A percentile compares a stretch with the other conserved stretches of the same genome.
Conservation (phyloP, 2,329 filamentous ascomycete species). For the Phaeosphaeriaceae sp. region DNA sequence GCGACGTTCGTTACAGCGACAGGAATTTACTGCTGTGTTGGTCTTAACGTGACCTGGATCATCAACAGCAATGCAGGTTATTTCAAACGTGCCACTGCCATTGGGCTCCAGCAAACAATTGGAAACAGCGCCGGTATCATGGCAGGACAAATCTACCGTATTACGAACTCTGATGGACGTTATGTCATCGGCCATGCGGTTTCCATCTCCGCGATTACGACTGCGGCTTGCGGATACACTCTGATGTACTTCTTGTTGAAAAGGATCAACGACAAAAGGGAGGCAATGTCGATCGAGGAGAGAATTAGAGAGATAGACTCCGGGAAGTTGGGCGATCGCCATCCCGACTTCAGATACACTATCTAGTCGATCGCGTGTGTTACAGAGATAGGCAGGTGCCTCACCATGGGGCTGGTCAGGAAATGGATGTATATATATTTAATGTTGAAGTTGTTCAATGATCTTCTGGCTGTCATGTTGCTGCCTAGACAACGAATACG, state of each 20-base stretch:
- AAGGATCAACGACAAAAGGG: background rate
- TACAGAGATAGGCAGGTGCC: background rate
- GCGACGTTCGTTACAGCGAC: constrained; percentile 52
- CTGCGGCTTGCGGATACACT: background rate
- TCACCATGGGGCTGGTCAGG: background rate
- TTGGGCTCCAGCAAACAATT: constrained; percentile 32
- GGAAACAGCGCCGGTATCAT: constrained; percentile 64
- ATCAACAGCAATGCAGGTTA: constrained; percentile 56
- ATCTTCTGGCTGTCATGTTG: background rate
- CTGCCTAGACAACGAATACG: constrained; percentile 26
- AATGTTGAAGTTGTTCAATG: no score
- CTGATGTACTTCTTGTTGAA: background rate
- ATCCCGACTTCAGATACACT: background rate
- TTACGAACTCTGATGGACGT: background rate
- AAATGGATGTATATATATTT: background rate
- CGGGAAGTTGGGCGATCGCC: background rate
- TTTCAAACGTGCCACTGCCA: constrained; percentile 22
- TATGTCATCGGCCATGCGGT: background rate
- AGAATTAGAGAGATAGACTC: background rate
- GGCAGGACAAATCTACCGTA: constrained; percentile 46
- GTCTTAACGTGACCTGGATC: constrained; percentile 63
- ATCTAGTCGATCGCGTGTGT: background rate
- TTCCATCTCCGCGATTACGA: background rate
- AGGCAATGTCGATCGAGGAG: background rate
- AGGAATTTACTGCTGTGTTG: constrained; percentile 62